Evolutionary conservation across 179 eudicot species (phyloP).

Genomic region (Corrigiola litoralis): DNA sequence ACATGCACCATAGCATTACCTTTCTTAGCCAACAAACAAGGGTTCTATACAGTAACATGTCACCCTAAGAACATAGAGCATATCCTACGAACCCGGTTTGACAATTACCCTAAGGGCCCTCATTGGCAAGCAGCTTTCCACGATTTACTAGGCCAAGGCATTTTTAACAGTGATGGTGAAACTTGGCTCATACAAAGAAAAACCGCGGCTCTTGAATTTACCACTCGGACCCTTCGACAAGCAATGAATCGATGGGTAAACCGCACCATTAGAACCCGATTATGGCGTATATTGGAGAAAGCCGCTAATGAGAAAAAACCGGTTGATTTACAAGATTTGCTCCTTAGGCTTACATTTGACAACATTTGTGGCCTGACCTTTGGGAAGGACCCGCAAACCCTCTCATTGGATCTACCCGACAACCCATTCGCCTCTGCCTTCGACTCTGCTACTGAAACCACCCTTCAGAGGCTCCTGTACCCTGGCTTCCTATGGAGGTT

Average conservation of each 20-base stretch:
- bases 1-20: slow-evolving; percentile 70
- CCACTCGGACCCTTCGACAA: slow-evolving; percentile 69
- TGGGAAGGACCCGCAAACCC: slow-evolving; percentile 77
- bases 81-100: slow-evolving; percentile 67
- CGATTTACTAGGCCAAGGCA: slow-evolving; percentile 75
- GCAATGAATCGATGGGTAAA: slow-evolving; percentile 89
- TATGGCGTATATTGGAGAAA: slow-evolving; percentile 59
- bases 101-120: slow-evolving; percentile 85
- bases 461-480: slow-evolving; percentile 56
- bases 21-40: slow-evolving; percentile 57
- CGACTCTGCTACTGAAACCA: slow-evolving; percentile 69
- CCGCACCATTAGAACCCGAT: slow-evolving; percentile 62
- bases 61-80: slow-evolving; percentile 82
- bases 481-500: slow-evolving; percentile 57
- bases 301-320: slow-evolving; percentile 28
- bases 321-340: slow-evolving; percentile 57
- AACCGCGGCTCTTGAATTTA: slow-evolving; percentile 82
- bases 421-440: slow-evolving; percentile 66
- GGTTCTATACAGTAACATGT: slow-evolving; percentile 72
- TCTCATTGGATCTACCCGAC: slow-evolving; percentile 55
- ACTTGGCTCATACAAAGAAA: slow-evolving; percentile 82
- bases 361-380: slow-evolving; percentile 83
- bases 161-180: slow-evolving; percentile 78
- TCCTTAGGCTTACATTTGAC: slow-evolving; percentile 66
- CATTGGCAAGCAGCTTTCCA: slow-evolving; percentile 77